Base-by-base conservation (phyloP, 768 basidiomycete genomes). In the Cystofilobasidium bisporidii region DNA sequence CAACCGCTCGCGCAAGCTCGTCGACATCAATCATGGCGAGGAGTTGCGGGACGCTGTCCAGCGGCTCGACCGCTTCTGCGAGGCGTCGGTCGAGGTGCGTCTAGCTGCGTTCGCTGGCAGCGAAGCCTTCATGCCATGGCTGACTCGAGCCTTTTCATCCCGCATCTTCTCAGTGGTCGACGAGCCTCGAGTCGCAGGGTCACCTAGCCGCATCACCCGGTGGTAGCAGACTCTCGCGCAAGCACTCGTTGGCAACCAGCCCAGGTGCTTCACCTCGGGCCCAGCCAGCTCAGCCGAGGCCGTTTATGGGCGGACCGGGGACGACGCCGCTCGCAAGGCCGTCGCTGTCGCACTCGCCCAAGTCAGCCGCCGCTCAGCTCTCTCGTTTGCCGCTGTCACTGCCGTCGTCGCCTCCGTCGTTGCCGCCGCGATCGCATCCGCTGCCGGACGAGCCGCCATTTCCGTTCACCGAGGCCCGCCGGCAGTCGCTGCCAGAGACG, bases 191-290 rank as follows among this genome's bases (percentile, higher is more conserved):
- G 68, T 71, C 11, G 60, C 74, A 22, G 48, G 71, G 10, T 62
- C 75, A 26, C 73, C 75, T 53, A 91, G 87, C 77, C 86, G 89
- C 83, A 78, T 88, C 56, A 76, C 91, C 43, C 79, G 79, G 14
- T 78, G 96, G 8, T 82, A 84, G 28, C 75, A 80, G 32, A 91
- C 91, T 71, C 83, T 84, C 47, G n/a, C 47, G 43, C 85, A 93
- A 69, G 90, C 87, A 0, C 77, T 81, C 59, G 75, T 83, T 20
- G 79, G 98, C 32, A 87, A 88, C 0, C 78, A 81, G 67, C 79
- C 47, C 47, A 6, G n/a, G 5, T 8, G 9, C 47, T 22, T 48
- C 47, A 14, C 47, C 47, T 14, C 20, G n/a, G n/a, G 47, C n/a
- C 9, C 6, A 5, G 47, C 20, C 20, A 6, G 47, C 47, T 5